Percentiles rank a stretch among this genome's conserved stretches.
phyloP scores from a whole-genome alignment of 768 basidiomycete genomes.

The Russula abietina region DNA sequence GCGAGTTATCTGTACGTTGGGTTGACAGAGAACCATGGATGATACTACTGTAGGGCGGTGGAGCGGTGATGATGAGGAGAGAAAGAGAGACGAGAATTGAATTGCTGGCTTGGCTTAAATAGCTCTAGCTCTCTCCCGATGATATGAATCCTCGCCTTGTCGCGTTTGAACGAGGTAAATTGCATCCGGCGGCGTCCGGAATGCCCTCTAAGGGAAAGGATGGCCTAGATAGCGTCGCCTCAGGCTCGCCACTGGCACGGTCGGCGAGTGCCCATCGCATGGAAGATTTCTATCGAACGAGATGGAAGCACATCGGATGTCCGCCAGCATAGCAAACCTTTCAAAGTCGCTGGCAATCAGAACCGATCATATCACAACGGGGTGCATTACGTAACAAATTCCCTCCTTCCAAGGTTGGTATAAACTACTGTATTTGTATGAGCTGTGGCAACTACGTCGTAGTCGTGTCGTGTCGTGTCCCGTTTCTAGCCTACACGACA shows the following conservation, averaged over 20 bases:
- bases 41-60: neutral
- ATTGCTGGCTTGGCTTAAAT: conserved; percentile 3
- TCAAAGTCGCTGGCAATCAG: conserved; percentile 6
- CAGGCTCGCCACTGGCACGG: no score
- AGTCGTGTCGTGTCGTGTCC: neutral
- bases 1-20: conserved; percentile 18
- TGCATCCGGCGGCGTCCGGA: conserved; percentile 8
- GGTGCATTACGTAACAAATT: conserved; percentile 4
- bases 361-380: neutral
- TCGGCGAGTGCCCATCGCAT: neutral
- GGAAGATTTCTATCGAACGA: conserved; percentile 9
- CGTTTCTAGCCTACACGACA: neutral
- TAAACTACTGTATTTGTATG: neutral
- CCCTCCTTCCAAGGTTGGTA: neutral
- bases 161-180: neutral
- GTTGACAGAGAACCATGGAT: conserved; percentile 21
- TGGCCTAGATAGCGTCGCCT: neutral
- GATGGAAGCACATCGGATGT: no score
- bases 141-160: neutral
- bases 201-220: neutral
- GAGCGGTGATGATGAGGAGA: neutral
- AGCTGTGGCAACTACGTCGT: neutral
- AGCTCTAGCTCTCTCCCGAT: neutral
- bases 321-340: conserved; percentile 6
- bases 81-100: no score